phyloP scores from a whole-genome alignment of 495 filamentous ascomycete species.

The Lophiostoma macrostomum region DNA sequence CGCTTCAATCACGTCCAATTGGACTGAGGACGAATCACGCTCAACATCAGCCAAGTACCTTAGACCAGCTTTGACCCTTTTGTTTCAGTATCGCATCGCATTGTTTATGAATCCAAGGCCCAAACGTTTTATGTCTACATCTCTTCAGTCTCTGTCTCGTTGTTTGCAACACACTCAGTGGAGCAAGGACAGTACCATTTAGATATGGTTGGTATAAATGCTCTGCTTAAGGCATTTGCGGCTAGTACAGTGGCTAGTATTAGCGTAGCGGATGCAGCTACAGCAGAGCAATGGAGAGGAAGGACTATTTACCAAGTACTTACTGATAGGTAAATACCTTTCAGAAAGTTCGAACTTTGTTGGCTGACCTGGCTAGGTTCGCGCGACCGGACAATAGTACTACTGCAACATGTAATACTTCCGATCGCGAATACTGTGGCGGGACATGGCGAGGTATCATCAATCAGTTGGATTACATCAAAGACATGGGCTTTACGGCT shows the following conservation, averaged over 20 bases:
- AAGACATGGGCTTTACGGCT: constrained; percentile 76
- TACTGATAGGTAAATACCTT: constrained; percentile 23
- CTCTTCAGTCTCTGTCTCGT: too few species aligned
- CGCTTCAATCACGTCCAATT: too few species aligned
- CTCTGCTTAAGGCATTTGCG: constrained; percentile 1
- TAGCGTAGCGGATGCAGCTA: constrained; percentile 28
- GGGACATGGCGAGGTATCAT: constrained; percentile 73
- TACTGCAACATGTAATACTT: constrained; percentile 52
- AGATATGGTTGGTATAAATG: too few species aligned
- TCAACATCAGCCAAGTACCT: too few species aligned
- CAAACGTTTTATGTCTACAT: too few species aligned
- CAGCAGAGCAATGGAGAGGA: constrained; percentile 34
- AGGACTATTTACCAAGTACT: constrained; percentile 29
- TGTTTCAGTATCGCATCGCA: too few species aligned
- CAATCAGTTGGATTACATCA: constrained; percentile 66
- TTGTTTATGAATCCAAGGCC: too few species aligned
- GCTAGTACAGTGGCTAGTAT: constrained; percentile 20
- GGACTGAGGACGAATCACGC: too few species aligned
- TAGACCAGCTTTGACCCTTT: too few species aligned
- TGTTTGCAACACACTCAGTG: too few species aligned
- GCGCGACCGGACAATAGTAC: constrained; percentile 65
- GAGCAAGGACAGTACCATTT: too few species aligned
- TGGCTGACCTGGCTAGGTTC: constrained; percentile 46
- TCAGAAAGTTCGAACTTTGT: neutral
- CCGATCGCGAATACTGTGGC: constrained; percentile 62